Percentiles rank a stretch among this genome's conserved stretches.
Conservation (phyloP, 169 alveolate genomes). For the Blepharisma undulans region DNA sequence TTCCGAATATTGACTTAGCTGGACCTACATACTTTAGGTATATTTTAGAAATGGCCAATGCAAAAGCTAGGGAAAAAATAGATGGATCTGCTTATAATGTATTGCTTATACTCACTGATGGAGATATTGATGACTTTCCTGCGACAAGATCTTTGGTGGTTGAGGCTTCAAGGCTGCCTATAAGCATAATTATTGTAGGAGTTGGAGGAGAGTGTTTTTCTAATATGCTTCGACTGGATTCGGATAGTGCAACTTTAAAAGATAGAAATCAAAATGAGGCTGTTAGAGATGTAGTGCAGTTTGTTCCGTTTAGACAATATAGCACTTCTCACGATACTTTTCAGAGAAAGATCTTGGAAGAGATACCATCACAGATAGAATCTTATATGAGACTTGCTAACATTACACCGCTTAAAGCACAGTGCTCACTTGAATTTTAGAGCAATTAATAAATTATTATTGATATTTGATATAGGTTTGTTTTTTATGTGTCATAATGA, state of each 20-base stretch:
- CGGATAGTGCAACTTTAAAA: conserved; percentile 51
- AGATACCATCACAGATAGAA: conserved; percentile 64
- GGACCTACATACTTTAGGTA: conserved; percentile 82
- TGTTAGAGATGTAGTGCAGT: conserved; percentile 68
- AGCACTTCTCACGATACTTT: conserved; percentile 49
- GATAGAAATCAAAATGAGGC: background rate
- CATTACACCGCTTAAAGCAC: conserved; percentile 37
- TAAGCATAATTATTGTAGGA: conserved; percentile 84
- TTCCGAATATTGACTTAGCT: conserved; percentile 41
- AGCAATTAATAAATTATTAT: no score
- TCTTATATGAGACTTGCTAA: conserved; percentile 50
- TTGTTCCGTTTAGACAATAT: conserved; percentile 65
- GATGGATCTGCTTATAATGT: conserved; percentile 52
- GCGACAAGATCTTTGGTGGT: conserved; percentile 56
- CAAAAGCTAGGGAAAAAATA: conserved; percentile 41
- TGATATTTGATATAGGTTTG: no score
- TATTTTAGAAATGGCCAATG: conserved; percentile 26
- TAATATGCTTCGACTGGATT: conserved; percentile 80
- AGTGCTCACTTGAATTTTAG: background rate
- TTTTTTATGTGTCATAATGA: no score
- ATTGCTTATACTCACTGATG: conserved; percentile 85
- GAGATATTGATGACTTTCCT: conserved; percentile 82
- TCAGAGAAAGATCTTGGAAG: conserved; percentile 63
- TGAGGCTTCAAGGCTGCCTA: conserved; percentile 67
- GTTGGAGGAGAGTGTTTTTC: conserved; percentile 79